Evolutionary conservation across 2,329 filamentous ascomycete species (phyloP), one percentile per base, ranked within the genome.

Genomic region (Pseudogymnoascus pannorum): DNA sequence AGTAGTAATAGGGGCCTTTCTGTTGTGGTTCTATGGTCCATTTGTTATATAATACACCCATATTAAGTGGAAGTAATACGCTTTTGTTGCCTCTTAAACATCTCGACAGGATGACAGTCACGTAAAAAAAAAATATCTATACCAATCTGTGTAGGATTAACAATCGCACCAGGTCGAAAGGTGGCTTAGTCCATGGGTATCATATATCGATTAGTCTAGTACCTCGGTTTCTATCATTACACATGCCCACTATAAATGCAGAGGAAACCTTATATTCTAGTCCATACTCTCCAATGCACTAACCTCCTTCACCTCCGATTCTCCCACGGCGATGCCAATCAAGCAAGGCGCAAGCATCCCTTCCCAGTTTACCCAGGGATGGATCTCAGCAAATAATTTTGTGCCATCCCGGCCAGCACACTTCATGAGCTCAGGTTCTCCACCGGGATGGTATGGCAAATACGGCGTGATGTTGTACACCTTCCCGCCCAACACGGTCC

Each of bases 401-500:
- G 81, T 86, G 35, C 81, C 85, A 70, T 88, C 86, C 61, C 79
- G 75, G 0, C 79, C 86, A 0, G 86, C 86, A 33, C 78, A 81
- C 31, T 83, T 77, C 73, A 88, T 74, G 64, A 94, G 73, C 75
- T 95, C 89, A 4, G 85, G 84, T 68, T 87, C 84, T 7, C 90
- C 94, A 20, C 94, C 94, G 0, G 94, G 94, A 73, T 99, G 94
- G 72, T 92, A 99, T 1, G 89, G 86, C 35, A 92, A 72, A 72
- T 97, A 99, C 0, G 93, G 91, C 0, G 87, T 88, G 62, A 99
- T 87, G 70, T 97, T 97, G 76, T 97, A 99, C 26, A 97, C 93
- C 69, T 89, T 89, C 1, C 93, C 92, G 63, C 91, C 88, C 64
- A 96, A 87, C 1, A 86, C 89, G 63, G 89, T 95, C 94, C 94